Percentiles rank a stretch among this genome's conserved stretches.
Evolutionary conservation across 1,284 basidiomycete species (phyloP).

Genomic region (Ganoderma sp.): DNA sequence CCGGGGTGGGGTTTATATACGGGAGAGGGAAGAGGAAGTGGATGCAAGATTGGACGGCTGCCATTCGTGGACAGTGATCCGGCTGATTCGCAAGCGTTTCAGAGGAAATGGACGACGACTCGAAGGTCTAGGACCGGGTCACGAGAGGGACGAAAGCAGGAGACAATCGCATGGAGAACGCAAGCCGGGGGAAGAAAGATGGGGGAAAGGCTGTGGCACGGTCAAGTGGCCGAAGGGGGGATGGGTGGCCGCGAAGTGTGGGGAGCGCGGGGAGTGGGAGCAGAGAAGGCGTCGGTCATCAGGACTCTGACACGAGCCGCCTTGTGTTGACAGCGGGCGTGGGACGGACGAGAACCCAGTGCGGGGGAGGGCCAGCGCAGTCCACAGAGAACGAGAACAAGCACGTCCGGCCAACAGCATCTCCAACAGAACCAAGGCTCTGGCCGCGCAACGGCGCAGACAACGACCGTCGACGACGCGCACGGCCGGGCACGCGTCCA

Average conservation of each 20-base stretch:
- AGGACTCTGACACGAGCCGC: not conserved
- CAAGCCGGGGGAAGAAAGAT: constrained; percentile 12
- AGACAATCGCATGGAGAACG: not conserved
- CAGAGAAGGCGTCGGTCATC: not conserved
- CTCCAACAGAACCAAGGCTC: not conserved
- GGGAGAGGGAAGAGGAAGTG: not conserved
- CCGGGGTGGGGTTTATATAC: constrained; percentile 3
- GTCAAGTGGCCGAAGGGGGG: not conserved
- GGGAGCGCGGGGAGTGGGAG: not conserved
- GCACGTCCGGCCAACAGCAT: not conserved
- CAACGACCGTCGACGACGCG: not conserved
- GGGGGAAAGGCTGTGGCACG: not conserved
- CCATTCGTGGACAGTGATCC: not conserved
- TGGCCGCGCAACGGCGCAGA: not conserved
- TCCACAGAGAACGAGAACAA: not conserved
- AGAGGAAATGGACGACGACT: not conserved
- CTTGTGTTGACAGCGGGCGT: constrained; percentile 1
- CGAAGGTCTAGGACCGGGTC: not conserved
- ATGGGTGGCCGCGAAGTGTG: not conserved
- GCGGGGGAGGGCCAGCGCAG: not conserved
- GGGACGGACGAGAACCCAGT: not conserved
- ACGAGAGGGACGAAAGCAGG: not conserved
- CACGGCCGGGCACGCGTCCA: not conserved
- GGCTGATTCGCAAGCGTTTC: not conserved
- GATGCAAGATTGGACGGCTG: not conserved